phyloP scores from a whole-genome alignment of 305 asterid genomes.

The Nicotiana rustica region DNA sequence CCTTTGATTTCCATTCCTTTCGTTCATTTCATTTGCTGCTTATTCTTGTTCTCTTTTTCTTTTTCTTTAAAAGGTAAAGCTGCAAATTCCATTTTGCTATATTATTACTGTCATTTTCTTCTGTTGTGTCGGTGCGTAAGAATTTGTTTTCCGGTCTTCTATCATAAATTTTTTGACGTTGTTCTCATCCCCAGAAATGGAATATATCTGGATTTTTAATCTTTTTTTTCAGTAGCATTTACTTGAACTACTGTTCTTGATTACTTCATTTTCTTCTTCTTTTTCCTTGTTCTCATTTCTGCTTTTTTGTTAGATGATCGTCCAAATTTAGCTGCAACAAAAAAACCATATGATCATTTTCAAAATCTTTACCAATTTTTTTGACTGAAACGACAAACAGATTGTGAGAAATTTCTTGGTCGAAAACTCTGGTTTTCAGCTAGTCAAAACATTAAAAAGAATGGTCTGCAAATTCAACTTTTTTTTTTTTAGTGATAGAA shows the following conservation, averaged over 20 bases:
- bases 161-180: background rate
- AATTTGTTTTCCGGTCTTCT: background rate
- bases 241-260: background rate
- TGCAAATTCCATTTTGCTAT: background rate
- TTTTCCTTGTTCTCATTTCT: background rate
- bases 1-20: conserved; percentile 11
- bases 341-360: background rate
- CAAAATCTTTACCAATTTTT: background rate
- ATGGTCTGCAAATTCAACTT: background rate
- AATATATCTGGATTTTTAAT: background rate
- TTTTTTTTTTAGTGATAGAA: background rate
- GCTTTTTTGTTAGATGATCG: background rate
- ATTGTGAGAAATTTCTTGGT: conserved; percentile 30
- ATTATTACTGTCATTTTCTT: background rate
- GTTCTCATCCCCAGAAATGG: background rate
- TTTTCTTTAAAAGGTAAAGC: conserved; percentile 22
- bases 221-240: background rate
- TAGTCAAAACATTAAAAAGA: background rate
- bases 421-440: conserved; percentile 12
- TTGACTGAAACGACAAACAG: background rate
- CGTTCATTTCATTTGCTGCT: background rate
- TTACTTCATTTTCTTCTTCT: background rate
- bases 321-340: background rate
- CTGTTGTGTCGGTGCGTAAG: background rate
- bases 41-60: conserved; percentile 30